A percentile compares a stretch with the other conserved stretches of the same genome.
These are phyloP conservation scores for Phytophthora palmivora DNA, from an alignment of 352 stramenopile species.

Conservation along the genomic window DNA sequence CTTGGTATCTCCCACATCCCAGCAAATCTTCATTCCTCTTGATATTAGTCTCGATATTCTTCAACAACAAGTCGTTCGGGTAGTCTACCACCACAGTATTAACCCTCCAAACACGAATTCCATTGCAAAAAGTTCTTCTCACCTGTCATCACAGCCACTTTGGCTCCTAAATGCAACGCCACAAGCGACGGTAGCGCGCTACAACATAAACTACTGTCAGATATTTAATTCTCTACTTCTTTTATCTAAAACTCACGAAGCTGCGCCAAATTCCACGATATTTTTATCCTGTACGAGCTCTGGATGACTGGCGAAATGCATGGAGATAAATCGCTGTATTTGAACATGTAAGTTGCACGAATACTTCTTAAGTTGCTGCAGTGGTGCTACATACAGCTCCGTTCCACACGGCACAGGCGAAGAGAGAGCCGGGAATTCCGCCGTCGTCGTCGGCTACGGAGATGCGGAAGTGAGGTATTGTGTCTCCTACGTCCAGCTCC, in stretches of 20 bases:
- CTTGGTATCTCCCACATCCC: constrained; percentile 31
- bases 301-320: constrained; percentile 49
- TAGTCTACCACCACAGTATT: too few relatives aligned
- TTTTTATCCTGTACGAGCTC: constrained; percentile 34
- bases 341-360: constrained; percentile 1
- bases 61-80: constrained; percentile 49
- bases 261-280: constrained; percentile 59
- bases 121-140: too few relatives aligned
- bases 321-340: constrained; percentile 49
- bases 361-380: constrained; percentile 2
- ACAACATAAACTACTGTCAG: constrained; percentile 3
- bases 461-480: constrained; percentile 41
- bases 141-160: constrained; percentile 55
- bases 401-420: constrained; percentile 58
- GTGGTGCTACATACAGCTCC: constrained; percentile 34
- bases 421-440: constrained; percentile 55
- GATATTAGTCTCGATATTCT: constrained; percentile 55
- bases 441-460: constrained; percentile 57
- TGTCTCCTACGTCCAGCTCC: constrained; percentile 36
- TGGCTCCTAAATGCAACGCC: constrained; percentile 49
- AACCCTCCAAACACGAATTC: too few relatives aligned
- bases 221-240: not conserved
- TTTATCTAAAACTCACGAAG: constrained; percentile 40
- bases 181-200: constrained; percentile 59
- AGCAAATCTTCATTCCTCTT: constrained; percentile 45